Evolutionary conservation across 78 protist species (phyloP).

Genomic region (Guillardia theta): DNA sequence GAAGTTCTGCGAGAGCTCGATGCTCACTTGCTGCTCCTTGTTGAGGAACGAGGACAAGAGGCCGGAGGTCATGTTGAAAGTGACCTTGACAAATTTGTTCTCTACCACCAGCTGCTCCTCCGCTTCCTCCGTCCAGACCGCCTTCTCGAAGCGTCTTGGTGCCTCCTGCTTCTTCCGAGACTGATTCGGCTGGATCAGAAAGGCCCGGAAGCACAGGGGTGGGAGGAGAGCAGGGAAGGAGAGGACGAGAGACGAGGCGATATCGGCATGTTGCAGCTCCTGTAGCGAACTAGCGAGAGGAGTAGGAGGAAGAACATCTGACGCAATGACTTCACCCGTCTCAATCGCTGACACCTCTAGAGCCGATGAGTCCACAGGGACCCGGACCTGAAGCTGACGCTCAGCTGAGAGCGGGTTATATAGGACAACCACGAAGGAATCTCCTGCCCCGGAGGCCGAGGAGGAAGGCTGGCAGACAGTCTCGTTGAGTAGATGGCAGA

Average conservation of each 20-base stretch:
- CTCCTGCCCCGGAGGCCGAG: not conserved
- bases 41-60: not conserved
- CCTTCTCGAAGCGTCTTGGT: too few species aligned
- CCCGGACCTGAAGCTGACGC: not conserved
- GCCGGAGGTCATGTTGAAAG: not conserved
- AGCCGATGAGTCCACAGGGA: not conserved
- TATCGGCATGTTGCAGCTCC: not conserved
- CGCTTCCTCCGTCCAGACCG: not conserved
- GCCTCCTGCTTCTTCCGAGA: too few species aligned
- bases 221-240: not conserved
- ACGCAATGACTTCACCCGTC: too few species aligned
- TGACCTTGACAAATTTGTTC: not conserved
- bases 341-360: not conserved
- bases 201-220: too few species aligned
- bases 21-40: not conserved
- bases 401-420: not conserved
- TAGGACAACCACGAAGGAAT: not conserved
- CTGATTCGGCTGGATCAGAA: too few species aligned
- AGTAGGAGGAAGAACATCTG: not conserved
- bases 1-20: not conserved
- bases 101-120: not conserved
- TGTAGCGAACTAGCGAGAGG: not conserved
- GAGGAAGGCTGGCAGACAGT: slow-evolving; percentile 16
- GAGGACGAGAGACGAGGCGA: not conserved
- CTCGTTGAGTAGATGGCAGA: slow-evolving; percentile 40